Conservation (phyloP, 352 stramenopile species). For the Halophytophthora polymorphica region DNA sequence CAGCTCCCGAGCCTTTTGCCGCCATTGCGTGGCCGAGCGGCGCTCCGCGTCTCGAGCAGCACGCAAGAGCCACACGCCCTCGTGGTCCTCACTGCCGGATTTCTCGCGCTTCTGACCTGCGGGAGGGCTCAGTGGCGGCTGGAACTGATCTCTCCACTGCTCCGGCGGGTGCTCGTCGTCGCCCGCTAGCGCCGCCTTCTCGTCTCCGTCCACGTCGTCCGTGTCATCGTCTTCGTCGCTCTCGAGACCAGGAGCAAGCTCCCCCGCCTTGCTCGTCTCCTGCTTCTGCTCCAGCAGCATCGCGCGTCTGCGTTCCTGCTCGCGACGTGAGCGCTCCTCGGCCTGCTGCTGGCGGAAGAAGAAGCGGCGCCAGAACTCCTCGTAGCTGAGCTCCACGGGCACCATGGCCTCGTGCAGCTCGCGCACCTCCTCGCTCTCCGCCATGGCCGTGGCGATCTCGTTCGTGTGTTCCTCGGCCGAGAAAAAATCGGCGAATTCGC, state of each 20-base stretch:
- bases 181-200: slow-evolving; percentile 14
- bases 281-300: slow-evolving; percentile 17
- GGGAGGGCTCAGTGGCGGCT: slow-evolving; percentile 5
- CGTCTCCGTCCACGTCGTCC: slow-evolving; percentile 25
- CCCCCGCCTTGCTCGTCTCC: slow-evolving; percentile 24
- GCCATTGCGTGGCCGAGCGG: slow-evolving; percentile 55
- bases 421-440: slow-evolving; percentile 47
- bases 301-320: slow-evolving; percentile 26
- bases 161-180: slow-evolving; percentile 16
- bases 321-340: slow-evolving; percentile 24
- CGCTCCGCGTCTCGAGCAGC: slow-evolving; percentile 37
- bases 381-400: slow-evolving; percentile 67
- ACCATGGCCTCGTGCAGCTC: slow-evolving; percentile 70
- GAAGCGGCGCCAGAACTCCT: slow-evolving; percentile 84
- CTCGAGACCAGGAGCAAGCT: slow-evolving; percentile 13
- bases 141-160: slow-evolving; percentile 5
- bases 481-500: slow-evolving; percentile 62
- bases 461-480: slow-evolving; percentile 62
- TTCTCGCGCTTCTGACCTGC: slow-evolving; percentile 17
- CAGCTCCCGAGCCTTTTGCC: slow-evolving; percentile 64
- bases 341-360: slow-evolving; percentile 71
- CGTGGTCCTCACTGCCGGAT: slow-evolving; percentile 25
- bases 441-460: slow-evolving; percentile 63
- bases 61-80: slow-evolving; percentile 39
- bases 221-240: slow-evolving; percentile 39